A percentile compares a stretch with the other conserved stretches of the same genome.
Evolutionary conservation across 805 yeast species (phyloP).

Genomic region (Kluyveromyces starmeri): DNA sequence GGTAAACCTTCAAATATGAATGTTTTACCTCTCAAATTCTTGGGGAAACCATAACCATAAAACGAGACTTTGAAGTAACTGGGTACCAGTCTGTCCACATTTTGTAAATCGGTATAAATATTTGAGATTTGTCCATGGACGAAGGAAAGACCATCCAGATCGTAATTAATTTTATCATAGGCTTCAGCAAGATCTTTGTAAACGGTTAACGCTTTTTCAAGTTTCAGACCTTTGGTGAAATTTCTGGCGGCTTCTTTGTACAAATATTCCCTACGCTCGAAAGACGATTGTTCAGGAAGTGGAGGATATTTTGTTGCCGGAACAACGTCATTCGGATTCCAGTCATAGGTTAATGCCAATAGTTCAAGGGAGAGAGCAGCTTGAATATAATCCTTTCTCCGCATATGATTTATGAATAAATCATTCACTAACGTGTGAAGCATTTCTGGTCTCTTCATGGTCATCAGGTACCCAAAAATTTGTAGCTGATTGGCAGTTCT

Average conservation of each 20-base stretch:
- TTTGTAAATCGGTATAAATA: slow-evolving; percentile 58
- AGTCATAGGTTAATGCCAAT: slow-evolving; percentile 64
- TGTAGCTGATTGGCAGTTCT: slow-evolving; percentile 71
- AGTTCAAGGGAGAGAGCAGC: slow-evolving; percentile 77
- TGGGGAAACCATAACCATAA: slow-evolving; percentile 80
- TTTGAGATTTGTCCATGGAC: slow-evolving; percentile 61
- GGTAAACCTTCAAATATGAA: slow-evolving; percentile 82
- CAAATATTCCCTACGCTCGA: slow-evolving; percentile 69
- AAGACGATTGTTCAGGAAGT: slow-evolving; percentile 72
- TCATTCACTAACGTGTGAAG: slow-evolving; percentile 72
- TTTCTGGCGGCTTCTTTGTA: slow-evolving; percentile 62
- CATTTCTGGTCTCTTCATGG: slow-evolving; percentile 70
- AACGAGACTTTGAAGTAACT: slow-evolving; percentile 73
- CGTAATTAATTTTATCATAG: slow-evolving; percentile 64
- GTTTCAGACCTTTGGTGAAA: slow-evolving; percentile 60
- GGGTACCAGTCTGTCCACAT: slow-evolving; percentile 63
- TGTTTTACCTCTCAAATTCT: slow-evolving; percentile 60
- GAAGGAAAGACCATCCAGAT: slow-evolving; percentile 63
- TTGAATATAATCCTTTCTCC: slow-evolving; percentile 59
- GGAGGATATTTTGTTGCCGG: slow-evolving; percentile 55
- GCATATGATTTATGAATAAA: slow-evolving; percentile 55
- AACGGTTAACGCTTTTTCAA: slow-evolving; percentile 72
- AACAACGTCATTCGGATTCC: slow-evolving; percentile 54
- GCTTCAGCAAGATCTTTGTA: slow-evolving; percentile 71
- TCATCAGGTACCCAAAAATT: slow-evolving; percentile 65